phyloP scores from a whole-genome alignment of 2,329 filamentous ascomycete genomes.

The Nigrograna mackinnonii region DNA sequence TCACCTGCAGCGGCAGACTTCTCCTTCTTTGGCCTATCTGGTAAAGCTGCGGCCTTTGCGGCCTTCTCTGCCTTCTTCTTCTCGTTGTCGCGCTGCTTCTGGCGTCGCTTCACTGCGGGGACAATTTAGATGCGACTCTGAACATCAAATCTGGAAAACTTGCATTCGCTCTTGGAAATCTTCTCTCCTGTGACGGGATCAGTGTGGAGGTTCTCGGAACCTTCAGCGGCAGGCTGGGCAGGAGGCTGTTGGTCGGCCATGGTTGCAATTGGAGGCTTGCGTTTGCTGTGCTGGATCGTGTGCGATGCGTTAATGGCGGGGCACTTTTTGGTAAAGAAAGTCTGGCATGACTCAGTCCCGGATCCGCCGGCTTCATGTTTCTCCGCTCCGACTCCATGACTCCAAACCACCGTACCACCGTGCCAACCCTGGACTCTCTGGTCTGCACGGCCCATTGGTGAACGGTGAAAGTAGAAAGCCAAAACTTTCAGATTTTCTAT shows the following conservation, averaged over 20 bases:
- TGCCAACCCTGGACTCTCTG: too few relatives aligned
- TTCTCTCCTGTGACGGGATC: constrained; percentile 93
- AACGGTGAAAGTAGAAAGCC: too few relatives aligned
- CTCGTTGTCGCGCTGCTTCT: constrained; percentile 87
- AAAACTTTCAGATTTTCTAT: too few relatives aligned
- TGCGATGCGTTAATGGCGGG: too few relatives aligned
- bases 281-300: too few relatives aligned
- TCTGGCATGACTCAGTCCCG: too few relatives aligned
- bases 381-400: too few relatives aligned
- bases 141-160: constrained; percentile 22
- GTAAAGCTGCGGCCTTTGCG: constrained; percentile 74
- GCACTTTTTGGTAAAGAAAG: too few relatives aligned
- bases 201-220: constrained; percentile 68
- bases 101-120: constrained; percentile 89
- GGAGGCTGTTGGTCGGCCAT: constrained; percentile 37
- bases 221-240: constrained; percentile 31
- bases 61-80: constrained; percentile 89
- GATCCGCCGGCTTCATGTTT: too few relatives aligned
- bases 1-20: constrained; percentile 70
- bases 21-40: constrained; percentile 61
- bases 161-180: constrained; percentile 56
- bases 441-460: too few relatives aligned
- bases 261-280: too few relatives aligned
- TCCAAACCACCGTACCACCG: too few relatives aligned
- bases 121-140: constrained; percentile 48